phyloP scores from a whole-genome alignment of 2,329 filamentous ascomycete species.

The Pseudonectria foliicola region DNA sequence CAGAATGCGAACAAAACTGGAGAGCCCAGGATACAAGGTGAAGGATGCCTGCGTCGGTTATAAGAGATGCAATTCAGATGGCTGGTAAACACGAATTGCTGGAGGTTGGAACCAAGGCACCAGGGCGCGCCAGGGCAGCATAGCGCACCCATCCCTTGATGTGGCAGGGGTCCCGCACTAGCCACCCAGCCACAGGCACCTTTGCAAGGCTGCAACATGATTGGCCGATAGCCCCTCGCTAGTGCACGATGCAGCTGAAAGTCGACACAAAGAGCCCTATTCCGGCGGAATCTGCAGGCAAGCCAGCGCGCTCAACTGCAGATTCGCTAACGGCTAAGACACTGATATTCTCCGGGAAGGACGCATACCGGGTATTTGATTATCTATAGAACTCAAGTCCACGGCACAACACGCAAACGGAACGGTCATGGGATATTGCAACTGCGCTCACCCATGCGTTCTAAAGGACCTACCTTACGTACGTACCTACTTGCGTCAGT shows the following conservation, averaged over 20 bases:
- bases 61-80: constrained; percentile 20
- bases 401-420: no score
- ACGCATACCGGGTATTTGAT: no score
- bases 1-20: constrained; percentile 1
- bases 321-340: no score
- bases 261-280: not conserved
- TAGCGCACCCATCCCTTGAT: not conserved
- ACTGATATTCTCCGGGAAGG: no score
- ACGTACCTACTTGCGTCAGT: no score
- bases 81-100: constrained; percentile 19
- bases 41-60: constrained; percentile 13
- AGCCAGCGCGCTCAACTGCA: no score
- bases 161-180: constrained; percentile 4
- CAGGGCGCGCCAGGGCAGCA: constrained; percentile 2
- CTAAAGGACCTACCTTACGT: no score
- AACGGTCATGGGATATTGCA: no score
- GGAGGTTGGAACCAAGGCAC: constrained; percentile 8
- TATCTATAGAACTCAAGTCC: no score
- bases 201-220: not conserved
- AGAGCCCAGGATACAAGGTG: not conserved
- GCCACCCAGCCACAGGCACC: constrained; percentile 3
- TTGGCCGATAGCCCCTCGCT: constrained; percentile 2
- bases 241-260: not conserved
- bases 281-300: no score
- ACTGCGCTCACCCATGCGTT: no score